Conservation (phyloP, 2,329 filamentous ascomycete species). For the Paecilomyces dactylethromorphus region DNA sequence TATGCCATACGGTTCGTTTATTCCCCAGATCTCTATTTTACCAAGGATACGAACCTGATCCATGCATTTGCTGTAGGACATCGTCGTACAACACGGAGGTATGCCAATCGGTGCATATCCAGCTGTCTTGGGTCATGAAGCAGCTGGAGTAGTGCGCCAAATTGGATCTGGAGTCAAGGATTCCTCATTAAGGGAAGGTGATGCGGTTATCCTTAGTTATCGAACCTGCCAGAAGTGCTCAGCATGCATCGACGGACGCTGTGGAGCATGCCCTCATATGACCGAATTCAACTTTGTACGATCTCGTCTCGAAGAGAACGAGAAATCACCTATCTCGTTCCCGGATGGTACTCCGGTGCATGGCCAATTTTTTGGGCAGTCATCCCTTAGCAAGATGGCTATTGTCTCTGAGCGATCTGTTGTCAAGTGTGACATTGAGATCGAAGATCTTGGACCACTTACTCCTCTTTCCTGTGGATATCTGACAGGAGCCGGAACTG, state of each 20-base stretch:
- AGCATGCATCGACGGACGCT: conserved; percentile 11
- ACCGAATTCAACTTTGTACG: conserved; percentile 19
- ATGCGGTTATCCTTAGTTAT: conserved; percentile 23
- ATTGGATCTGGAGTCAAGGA: conserved; percentile 19
- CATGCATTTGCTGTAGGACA: conserved; percentile 12
- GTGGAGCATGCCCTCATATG: conserved; percentile 14
- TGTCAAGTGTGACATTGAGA: conserved; percentile 16
- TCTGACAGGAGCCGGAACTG: conserved; percentile 26
- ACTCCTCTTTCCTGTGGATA: conserved; percentile 26
- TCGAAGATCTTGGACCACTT: conserved; percentile 17
- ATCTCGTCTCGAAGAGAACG: conserved; percentile 8
- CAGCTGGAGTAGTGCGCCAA: conserved; percentile 20
- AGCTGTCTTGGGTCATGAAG: conserved; percentile 20
- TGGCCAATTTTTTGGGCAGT: conserved; percentile 31
- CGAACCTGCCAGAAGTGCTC: conserved; percentile 15
- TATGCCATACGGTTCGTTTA: conserved; percentile 24
- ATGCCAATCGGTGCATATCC: conserved; percentile 19
- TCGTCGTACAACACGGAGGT: conserved; percentile 18
- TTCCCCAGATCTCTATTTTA: background rate
- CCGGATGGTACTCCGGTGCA: conserved; percentile 12
- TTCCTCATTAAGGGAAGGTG: conserved; percentile 21
- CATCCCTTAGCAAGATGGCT: conserved; percentile 24
- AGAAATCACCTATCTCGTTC: conserved; percentile 15
- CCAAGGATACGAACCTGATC: background rate
- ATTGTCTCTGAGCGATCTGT: conserved; percentile 22